Conservation (phyloP, 345 rosid genomes). For the Dipteronia dyeriana region DNA sequence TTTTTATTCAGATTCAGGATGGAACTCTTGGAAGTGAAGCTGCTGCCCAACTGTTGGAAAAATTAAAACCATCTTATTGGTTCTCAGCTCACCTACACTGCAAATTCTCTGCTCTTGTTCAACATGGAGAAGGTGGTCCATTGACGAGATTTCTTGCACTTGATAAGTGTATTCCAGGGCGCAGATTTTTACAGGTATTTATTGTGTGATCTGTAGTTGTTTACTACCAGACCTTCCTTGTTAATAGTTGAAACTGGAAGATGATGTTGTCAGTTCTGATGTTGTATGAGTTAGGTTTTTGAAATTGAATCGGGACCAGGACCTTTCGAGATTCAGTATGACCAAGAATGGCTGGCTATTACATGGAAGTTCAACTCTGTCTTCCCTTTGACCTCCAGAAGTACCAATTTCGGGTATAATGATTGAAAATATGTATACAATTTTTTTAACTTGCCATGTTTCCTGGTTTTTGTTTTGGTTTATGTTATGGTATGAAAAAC, state of each 20-base stretch:
- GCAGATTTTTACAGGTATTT: constrained; percentile 71
- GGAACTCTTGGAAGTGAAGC: constrained; percentile 86
- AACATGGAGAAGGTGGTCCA: constrained; percentile 71
- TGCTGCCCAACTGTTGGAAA: constrained; percentile 78
- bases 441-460: not conserved
- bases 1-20: constrained; percentile 49
- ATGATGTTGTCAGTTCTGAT: constrained; percentile 21
- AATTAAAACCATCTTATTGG: constrained; percentile 81
- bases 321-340: constrained; percentile 71
- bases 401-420: constrained; percentile 58
- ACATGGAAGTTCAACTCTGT: constrained; percentile 64
- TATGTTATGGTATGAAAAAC: not conserved
- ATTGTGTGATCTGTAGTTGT: constrained; percentile 8
- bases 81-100: constrained; percentile 96
- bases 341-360: constrained; percentile 87
- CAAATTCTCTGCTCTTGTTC: constrained; percentile 84
- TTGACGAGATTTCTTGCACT: constrained; percentile 89
- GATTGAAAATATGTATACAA: constrained; percentile 1
- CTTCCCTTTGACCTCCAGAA: constrained; percentile 58
- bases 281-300: constrained; percentile 49
- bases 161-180: constrained; percentile 79
- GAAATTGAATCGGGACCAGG: constrained; percentile 83
- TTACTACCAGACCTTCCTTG: constrained; percentile 16
- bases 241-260: constrained; percentile 25
- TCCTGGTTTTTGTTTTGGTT: not conserved